Evolutionary conservation across 441 rosid genomes (phyloP), one percentile per base, ranked within the genome.

Genomic region (Manihot esculenta): DNA sequence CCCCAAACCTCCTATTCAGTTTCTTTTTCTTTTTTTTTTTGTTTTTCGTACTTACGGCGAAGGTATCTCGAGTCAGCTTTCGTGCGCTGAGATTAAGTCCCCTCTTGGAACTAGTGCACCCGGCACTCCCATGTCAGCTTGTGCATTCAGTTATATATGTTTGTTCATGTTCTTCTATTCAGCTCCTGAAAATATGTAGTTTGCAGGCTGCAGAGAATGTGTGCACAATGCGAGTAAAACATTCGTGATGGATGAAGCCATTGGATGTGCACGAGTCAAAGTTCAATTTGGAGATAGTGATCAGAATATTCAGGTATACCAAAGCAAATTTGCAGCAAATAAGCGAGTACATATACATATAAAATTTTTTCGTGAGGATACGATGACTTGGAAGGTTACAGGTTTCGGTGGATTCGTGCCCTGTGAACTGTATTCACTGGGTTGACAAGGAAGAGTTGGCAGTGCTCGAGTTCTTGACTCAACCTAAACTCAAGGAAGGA

Each of bases 181-280:
- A 5, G 49, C 21, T 72, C 49, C 54, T 17, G 44, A 72, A 41
- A n/a, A 20, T 17, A 11, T 6, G 51, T 12, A 9, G 45, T 20
- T 35, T 72, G 72, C 85, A 86, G 89, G 93, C 60, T 86, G 90
- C 81, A 79, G 85, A 76, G 91, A 85, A 75, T 88, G 93, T 30
- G 83, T 81, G 53, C 83, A 84, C 44, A 82, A 85, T 64, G 91
- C 89, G n/a, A 63, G 88, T 51, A 83, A 83, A 69, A 87, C 89
- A 5, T 86, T 88, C 24, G 54, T 70, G 17, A 82, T 86, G 85
- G 89, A 85, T 47, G 84, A 84, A 57, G 78, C 81, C 26, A 56
- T 66, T 0, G 86, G 91, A 49, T 80, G 86, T 27, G 90, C 91
- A 18, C 68, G 86, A 67, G 93, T 88, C 18, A 80, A 72, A 53